These are phyloP conservation scores for Calocera viscosa DNA, from an alignment of 768 basidiomycete genomes.

Conservation along the genomic window DNA sequence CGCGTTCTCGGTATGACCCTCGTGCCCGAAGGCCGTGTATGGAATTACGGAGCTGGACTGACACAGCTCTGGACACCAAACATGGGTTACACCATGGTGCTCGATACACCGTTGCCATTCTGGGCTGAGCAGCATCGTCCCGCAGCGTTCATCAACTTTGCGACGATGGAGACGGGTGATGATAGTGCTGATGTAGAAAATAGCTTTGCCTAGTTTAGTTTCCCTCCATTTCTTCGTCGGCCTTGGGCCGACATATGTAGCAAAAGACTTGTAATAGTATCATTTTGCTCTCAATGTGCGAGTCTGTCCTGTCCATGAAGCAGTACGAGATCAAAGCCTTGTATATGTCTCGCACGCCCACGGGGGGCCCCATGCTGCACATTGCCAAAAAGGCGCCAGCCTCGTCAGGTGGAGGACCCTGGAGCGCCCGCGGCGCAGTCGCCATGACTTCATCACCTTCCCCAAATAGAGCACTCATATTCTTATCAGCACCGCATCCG, in stretches of 20 bases:
- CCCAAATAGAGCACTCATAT: too few species aligned
- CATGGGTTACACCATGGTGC: conserved; percentile 64
- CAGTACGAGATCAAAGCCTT: too few species aligned
- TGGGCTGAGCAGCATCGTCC: conserved; percentile 95
- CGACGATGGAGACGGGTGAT: conserved; percentile 77
- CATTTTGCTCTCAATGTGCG: neutral
- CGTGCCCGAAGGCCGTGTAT: conserved; percentile 84
- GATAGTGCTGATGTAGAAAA: conserved; percentile 95
- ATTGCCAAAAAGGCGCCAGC: too few species aligned
- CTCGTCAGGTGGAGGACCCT: too few species aligned
- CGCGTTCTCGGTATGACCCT: conserved; percentile 92
- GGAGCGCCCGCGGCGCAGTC: neutral
- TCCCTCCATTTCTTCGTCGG: neutral
- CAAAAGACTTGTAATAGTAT: neutral
- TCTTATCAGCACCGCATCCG: neutral
- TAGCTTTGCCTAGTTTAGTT: conserved; percentile 56
- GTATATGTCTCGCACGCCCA: too few species aligned
- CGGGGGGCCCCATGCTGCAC: too few species aligned
- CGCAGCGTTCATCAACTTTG: conserved; percentile 91
- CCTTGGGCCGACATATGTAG: neutral
- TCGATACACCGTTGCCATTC: conserved; percentile 89
- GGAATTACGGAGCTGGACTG: conserved; percentile 93
- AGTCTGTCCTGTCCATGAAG: neutral
- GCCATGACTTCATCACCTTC: neutral
- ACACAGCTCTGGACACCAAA: conserved; percentile 83